A percentile compares a stretch with the other conserved stretches of the same genome.
Evolutionary conservation across 1,139 yeast genomes (phyloP).

Genomic region (Yamadazyma spencermartinsiae): DNA sequence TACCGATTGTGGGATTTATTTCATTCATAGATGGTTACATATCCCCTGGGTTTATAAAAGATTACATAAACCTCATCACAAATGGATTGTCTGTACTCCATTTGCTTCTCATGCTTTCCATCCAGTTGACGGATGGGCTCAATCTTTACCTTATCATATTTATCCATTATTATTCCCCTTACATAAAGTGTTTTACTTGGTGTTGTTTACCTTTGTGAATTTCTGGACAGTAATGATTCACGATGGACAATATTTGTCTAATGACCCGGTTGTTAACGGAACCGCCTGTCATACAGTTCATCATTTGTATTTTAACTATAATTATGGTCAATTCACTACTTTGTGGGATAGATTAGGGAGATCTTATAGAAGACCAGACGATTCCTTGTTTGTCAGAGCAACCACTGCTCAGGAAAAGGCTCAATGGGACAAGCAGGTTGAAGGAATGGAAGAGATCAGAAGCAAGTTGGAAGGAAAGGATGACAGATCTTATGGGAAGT

Average conservation of each 20-base stretch:
- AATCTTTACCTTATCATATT: constrained; percentile 88
- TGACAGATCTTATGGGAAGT: constrained; percentile 43
- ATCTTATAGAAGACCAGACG: constrained; percentile 90
- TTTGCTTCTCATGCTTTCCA: constrained; percentile 99
- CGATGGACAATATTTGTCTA: constrained; percentile 93
- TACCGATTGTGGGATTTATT: constrained; percentile 89
- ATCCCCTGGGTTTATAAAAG: constrained; percentile 84
- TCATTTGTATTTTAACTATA: constrained; percentile 93
- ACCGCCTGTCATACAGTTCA: constrained; percentile 98
- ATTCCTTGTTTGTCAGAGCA: constrained; percentile 71
- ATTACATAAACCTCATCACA: constrained; percentile 98
- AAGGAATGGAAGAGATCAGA: constrained; percentile 80
- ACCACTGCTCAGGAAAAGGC: constrained; percentile 51
- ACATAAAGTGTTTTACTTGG: constrained; percentile 79
- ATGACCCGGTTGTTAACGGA: constrained; percentile 92
- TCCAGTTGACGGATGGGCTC: constrained; percentile 94
- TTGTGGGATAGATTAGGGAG: constrained; percentile 97
- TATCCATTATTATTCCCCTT: constrained; percentile 91
- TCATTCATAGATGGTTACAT: constrained; percentile 89
- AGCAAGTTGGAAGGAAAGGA: constrained; percentile 74
- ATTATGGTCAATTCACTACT: constrained; percentile 97
- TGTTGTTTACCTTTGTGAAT: constrained; percentile 85
- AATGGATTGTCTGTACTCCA: constrained; percentile 98
- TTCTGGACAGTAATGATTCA: constrained; percentile 99
- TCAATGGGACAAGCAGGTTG: constrained; percentile 73